These are phyloP conservation scores for Trypanosoma theileri DNA, from an alignment of 208 protist genomes.

Conservation along the genomic window DNA sequence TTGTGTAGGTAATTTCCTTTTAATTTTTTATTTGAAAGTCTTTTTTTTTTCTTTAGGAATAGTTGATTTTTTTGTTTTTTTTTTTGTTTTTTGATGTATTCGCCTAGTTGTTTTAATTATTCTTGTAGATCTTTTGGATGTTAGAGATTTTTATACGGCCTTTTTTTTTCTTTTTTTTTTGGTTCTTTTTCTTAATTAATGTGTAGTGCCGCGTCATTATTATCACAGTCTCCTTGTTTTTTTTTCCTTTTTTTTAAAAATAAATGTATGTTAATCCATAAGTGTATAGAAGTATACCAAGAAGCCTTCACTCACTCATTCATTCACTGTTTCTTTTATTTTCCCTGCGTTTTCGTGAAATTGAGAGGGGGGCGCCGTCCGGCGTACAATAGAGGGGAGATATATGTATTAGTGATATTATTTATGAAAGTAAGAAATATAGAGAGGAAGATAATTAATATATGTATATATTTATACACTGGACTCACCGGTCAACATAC, in stretches of 20 bases:
- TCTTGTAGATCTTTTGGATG: not conserved
- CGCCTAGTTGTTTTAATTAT: slow-evolving; percentile 32
- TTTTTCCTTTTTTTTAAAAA: slow-evolving; percentile 26
- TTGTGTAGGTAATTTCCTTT: not conserved
- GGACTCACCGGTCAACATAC: slow-evolving; percentile 70
- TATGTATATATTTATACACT: not conserved
- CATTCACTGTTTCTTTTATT: slow-evolving; percentile 30
- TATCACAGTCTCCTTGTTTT: slow-evolving; percentile 29
- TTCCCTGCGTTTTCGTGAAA: slow-evolving; percentile 22
- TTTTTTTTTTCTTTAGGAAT: slow-evolving; percentile 6
- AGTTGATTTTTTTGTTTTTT: slow-evolving; percentile 11
- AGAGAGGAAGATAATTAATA: slow-evolving; percentile 5
- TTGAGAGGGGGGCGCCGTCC: slow-evolving; percentile 15
- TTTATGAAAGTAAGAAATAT: too few species aligned
- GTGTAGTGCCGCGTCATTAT: slow-evolving; percentile 14
- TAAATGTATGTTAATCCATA: slow-evolving; percentile 8
- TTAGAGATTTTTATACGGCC: not conserved
- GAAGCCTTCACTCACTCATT: slow-evolving; percentile 15
- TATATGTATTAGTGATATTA: too few species aligned
- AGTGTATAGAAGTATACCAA: too few species aligned
- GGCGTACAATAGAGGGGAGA: slow-evolving; percentile 20
- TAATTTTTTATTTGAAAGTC: not conserved
- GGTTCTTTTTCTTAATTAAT: slow-evolving; percentile 21
- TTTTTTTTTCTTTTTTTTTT: slow-evolving; percentile 2
- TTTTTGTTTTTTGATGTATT: slow-evolving; percentile 11